Evolutionary conservation across 1,284 basidiomycete species (phyloP), one percentile per base, ranked within the genome.

Genomic region (Cryptococcus floricola): DNA sequence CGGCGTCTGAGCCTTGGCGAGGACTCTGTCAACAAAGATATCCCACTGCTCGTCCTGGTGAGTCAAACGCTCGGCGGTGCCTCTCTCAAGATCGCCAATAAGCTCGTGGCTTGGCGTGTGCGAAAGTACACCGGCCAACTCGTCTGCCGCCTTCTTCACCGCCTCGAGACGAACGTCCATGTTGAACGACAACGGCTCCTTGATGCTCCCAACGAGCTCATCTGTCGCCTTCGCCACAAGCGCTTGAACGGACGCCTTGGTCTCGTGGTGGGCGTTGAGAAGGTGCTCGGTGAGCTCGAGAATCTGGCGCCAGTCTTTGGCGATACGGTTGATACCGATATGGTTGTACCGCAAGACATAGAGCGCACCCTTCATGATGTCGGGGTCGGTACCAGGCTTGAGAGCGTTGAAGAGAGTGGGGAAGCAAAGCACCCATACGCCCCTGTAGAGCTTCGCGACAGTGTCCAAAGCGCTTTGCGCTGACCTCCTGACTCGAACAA

Each of bases 181-280:
- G 10, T 68, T 58, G 57, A 73, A 67, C 1, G 69, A 69, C 5
- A 59, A 57, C 0, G 74, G 74, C 54, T 77, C 72, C 41, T 65
- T 64, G 47, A 74, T 63, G 25, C 61, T 54, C 28, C 60, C 59
- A 16, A 77, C 65, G 6, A 72, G 65, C 58, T 95, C 89, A 61
- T 85, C 82, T 16, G 88, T 84, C 39, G 93, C 80, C 47, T 79
- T 86, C 48, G 80, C 80, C 41, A 95, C 85, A 9, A 97, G 78
- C 66, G 93, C 89, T 77, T 98, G 95, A 27, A 98, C 84, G 0
- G 91, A 94, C 19, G 93, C 88, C 82, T 97, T 97, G 70, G 94
- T 91, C 73, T 96, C 90, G 63, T 91, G 88, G 71, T 96, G 92
- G 51, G 89, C 90, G 54, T 85, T 83, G 7, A 97, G 80, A 39